Evolutionary conservation across 2,329 filamentous ascomycete species (phyloP).

Genomic region (Talaromyces marneffei): DNA sequence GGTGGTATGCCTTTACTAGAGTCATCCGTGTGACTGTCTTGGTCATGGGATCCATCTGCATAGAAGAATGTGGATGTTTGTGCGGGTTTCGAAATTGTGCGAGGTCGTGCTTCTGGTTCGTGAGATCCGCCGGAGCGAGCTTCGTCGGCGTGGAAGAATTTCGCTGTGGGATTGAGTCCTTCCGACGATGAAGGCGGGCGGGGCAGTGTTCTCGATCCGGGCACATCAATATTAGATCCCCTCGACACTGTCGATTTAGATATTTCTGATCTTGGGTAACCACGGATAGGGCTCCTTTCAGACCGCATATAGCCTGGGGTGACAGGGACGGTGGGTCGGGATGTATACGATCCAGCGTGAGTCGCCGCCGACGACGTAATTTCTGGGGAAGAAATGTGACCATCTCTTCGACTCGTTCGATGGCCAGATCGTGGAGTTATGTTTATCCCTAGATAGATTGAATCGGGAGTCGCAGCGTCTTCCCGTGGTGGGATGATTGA

Average conservation of each 20-base stretch:
- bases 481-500: conserved; percentile 41
- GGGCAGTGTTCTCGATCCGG: conserved; percentile 21
- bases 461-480: conserved; percentile 49
- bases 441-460: conserved; percentile 58
- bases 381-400: conserved; percentile 59
- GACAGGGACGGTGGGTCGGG: conserved; percentile 25
- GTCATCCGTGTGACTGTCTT: conserved; percentile 21
- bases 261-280: conserved; percentile 25
- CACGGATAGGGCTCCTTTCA: conserved; percentile 33
- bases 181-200: conserved; percentile 33
- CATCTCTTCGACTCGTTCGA: conserved; percentile 66
- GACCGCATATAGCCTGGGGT: conserved; percentile 22
- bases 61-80: conserved; percentile 32
- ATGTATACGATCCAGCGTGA: conserved; percentile 24
- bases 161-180: conserved; percentile 42
- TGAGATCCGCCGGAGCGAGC: conserved; percentile 48
- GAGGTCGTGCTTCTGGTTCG: conserved; percentile 27
- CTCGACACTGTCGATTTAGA: conserved; percentile 31
- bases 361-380: conserved; percentile 36
- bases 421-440: conserved; percentile 73
- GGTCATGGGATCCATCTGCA: conserved; percentile 33
- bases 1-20: conserved; percentile 16
- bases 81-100: conserved; percentile 22
- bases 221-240: conserved; percentile 34
- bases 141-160: conserved; percentile 92